Base-by-base conservation (phyloP, 2,329 filamentous ascomycete species). In the Stachybotrys chartarum region DNA sequence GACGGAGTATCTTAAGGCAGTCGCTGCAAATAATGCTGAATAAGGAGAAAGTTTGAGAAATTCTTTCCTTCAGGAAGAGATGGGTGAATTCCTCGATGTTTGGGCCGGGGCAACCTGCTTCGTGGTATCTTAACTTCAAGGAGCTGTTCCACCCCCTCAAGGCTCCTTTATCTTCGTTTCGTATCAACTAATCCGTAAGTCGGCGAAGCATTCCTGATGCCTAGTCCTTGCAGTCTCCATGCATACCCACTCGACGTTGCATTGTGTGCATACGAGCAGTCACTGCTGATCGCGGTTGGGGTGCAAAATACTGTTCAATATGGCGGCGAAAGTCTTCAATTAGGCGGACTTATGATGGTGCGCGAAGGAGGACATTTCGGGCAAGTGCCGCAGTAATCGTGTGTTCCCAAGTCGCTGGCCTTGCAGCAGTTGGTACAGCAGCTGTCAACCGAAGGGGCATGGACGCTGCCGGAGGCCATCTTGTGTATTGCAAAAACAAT, bases 321-420 rank as follows among this genome's bases (percentile, higher is more conserved):
- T 42, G 14, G 14, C 3, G 14, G 35, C 8, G 10, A 14, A 10
- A 42, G 35, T 10, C 14, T 10, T 42, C 35, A 42, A 14, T 42
- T 14, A 3, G 8, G 35, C 14, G 35, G 35, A 14, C 14, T 10
- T 42, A 42, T 10, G 35, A 42, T 10, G 45, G 30, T 24, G 57
- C 53, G 61, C 53, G 60, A 56, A 11, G 64, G 24, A 24, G 24
- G 64, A 55, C 64, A 68, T 42, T 61, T 61, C 49, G 63, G 63
- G 44, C 66, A 68, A 54, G 66, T 68, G 51, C 66, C 66, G 51
- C 66, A 68, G 53, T 68, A 68, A 57, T 68, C 66, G 55, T 68
- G 66, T 10, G 66, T 68, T 48, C 66, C 66, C 35, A 68, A 61
- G 56, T 68, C 66, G 39, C 54, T 67, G 18, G 65, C 64, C 58